Percentiles rank a stretch among this genome's conserved stretches.
Evolutionary conservation across 192 early-diverging fungal species (phyloP).

Genomic region (Coemansia sp.): DNA sequence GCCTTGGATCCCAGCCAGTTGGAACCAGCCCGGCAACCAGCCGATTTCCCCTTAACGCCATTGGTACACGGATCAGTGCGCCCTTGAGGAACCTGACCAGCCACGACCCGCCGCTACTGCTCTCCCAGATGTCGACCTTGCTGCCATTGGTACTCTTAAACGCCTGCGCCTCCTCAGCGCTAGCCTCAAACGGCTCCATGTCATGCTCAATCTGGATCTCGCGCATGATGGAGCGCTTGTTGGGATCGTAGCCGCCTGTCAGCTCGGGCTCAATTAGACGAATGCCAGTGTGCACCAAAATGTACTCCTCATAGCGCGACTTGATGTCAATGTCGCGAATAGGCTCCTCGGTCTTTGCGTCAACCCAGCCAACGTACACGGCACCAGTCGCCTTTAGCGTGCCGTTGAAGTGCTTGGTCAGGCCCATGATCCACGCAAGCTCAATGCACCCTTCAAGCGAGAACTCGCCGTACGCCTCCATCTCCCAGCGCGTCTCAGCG

Average conservation of each 20-base stretch:
- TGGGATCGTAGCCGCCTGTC: slow-evolving; percentile 81
- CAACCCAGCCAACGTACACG: slow-evolving; percentile 75
- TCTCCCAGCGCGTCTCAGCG: slow-evolving; percentile 91
- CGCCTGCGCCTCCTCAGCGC: slow-evolving; percentile 82
- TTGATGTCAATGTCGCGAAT: slow-evolving; percentile 85
- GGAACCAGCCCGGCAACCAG: slow-evolving; percentile 86
- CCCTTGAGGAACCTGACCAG: slow-evolving; percentile 82
- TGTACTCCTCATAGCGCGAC: slow-evolving; percentile 83
- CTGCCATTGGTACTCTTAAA: slow-evolving; percentile 81
- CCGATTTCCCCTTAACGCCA: slow-evolving; percentile 81
- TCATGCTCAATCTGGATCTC: slow-evolving; percentile 85
- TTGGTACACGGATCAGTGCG: slow-evolving; percentile 82
- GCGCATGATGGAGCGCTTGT: slow-evolving; percentile 77
- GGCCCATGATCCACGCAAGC: slow-evolving; percentile 96
- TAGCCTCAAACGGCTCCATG: slow-evolving; percentile 80
- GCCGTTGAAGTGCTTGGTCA: slow-evolving; percentile 79
- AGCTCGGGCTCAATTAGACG: slow-evolving; percentile 75
- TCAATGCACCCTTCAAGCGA: slow-evolving; percentile 74
- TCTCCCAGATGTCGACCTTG: slow-evolving; percentile 61
- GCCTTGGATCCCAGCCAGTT: slow-evolving; percentile 87
- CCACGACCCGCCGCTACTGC: slow-evolving; percentile 63
- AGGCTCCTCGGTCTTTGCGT: slow-evolving; percentile 75
- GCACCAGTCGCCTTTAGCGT: slow-evolving; percentile 1
- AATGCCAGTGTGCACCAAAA: slow-evolving; percentile 66
- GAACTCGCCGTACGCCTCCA: slow-evolving; percentile 75